Evolutionary conservation across 78 protist genomes (phyloP), one percentile per base, ranked within the genome.

Genomic region (Speleostelium caveatum): DNA sequence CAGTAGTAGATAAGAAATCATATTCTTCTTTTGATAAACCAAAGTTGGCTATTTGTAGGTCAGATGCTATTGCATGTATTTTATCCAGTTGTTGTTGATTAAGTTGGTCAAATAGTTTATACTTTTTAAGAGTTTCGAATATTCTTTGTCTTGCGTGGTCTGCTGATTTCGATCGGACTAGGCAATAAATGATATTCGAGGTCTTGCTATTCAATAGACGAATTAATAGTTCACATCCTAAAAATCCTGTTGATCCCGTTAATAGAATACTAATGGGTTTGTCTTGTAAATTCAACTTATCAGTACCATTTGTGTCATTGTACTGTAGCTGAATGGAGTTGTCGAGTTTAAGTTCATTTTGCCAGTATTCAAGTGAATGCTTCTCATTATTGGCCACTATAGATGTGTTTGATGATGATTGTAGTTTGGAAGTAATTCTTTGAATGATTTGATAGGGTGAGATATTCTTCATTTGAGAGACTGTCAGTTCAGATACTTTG

Each of bases 201-300:
- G 45, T 53, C 22, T 0, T 19, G 2, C 12, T 26, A 4, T 7
- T 51, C 1, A 78, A 3, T 56, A 63, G 53, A 65, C 53, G 53
- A 53, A 19, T 38, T 19, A 78, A 24, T 33, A 78, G 51, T 49
- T 78, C 49, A 39, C 49, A 38, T 35, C 87, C 87, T 6, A 78
- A 4, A 28, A 32, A 78, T 28, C 73, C 74, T 7, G 75, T 65
- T 19, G 68, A 61, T 51, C 74, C 87, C 32, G 87, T 78, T 71
- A 78, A 78, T 39, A 78, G 53, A 24, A 74, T 69, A 21, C 7
- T 58, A n/a, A n/a, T n/a, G n/a, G n/a, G n/a, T n/a, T n/a, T n/a
- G n/a, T n/a, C n/a, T n/a, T n/a, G n/a, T n/a, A n/a, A n/a, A n/a
- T n/a, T n/a, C n/a, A n/a, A n/a, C n/a, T n/a, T n/a, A n/a, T n/a